Conservation (phyloP, 306 rosid species). For the Urtica urens region DNA sequence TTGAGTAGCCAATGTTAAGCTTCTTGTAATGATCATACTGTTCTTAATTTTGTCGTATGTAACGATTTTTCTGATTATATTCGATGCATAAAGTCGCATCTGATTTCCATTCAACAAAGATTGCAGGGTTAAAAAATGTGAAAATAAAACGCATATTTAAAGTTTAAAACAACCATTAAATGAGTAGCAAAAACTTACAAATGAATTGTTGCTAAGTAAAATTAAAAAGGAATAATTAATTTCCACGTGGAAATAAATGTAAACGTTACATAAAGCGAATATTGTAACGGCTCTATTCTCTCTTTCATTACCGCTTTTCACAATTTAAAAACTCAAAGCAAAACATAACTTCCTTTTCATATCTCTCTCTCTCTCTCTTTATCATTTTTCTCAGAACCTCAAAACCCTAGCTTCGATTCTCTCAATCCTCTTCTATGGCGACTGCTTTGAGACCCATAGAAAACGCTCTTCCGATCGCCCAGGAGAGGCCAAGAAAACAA, state of each 20-base stretch:
- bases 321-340: conserved; percentile 11
- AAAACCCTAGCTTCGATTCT: background rate
- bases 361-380: background rate
- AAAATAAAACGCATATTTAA: too few species aligned
- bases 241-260: background rate
- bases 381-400: conserved; percentile 4
- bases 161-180: background rate
- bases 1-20: too few species aligned
- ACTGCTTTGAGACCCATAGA: conserved; percentile 88
- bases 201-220: background rate
- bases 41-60: too few species aligned
- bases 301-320: conserved; percentile 7
- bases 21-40: too few species aligned
- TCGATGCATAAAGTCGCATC: too few species aligned
- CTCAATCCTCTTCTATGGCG: conserved; percentile 23
- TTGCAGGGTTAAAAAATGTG: too few species aligned
- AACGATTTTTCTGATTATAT: too few species aligned
- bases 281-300: conserved; percentile 23
- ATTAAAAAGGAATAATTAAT: background rate
- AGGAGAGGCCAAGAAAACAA: conserved; percentile 67
- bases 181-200: background rate
- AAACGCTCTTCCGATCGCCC: conserved; percentile 60
- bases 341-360: background rate
- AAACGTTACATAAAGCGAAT: conserved; percentile 14
- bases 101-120: too few species aligned